These are phyloP conservation scores for Nepenthes mirabilis DNA, from an alignment of 148 eudicot species.

Conservation along the genomic window DNA sequence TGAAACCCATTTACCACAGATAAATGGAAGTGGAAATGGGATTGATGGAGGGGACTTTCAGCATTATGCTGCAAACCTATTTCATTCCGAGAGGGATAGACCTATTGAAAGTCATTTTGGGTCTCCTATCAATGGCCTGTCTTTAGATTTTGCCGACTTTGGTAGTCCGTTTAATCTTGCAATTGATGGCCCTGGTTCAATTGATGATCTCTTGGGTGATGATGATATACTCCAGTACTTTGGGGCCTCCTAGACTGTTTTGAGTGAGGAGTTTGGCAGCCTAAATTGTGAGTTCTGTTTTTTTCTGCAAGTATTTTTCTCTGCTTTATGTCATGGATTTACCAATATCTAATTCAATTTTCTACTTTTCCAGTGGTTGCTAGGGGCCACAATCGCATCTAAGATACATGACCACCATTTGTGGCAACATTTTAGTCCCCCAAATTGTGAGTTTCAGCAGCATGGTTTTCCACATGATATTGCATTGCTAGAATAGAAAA, in stretches of 20 bases:
- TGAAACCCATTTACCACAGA: constrained; percentile 20
- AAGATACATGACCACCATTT: too few relatives aligned
- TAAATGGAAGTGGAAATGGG: constrained; percentile 21
- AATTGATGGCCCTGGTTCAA: constrained; percentile 20
- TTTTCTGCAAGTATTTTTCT: not conserved
- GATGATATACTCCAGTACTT: constrained; percentile 42
- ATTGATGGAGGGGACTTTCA: constrained; percentile 25
- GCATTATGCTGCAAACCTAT: constrained; percentile 25
- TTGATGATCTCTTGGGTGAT: constrained; percentile 32
- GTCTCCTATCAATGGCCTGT: constrained; percentile 39
- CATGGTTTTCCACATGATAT: too few relatives aligned
- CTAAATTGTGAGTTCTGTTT: constrained; percentile 13
- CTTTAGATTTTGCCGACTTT: constrained; percentile 35
- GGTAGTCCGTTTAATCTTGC: constrained; percentile 30
- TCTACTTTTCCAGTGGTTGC: too few relatives aligned
- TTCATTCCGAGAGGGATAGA: constrained; percentile 30
- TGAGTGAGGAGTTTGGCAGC: not conserved
- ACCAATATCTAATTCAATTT: too few relatives aligned
- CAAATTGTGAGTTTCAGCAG: too few relatives aligned
- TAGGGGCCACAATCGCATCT: too few relatives aligned
- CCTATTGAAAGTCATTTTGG: constrained; percentile 31
- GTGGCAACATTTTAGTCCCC: too few relatives aligned
- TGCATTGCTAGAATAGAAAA: too few relatives aligned
- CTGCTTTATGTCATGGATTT: not conserved
- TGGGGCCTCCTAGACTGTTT: constrained; percentile 32